Evolutionary conservation across 140 eudicot genomes (phyloP), one percentile per base, ranked within the genome.

Genomic region (Bidens hawaiensis): DNA sequence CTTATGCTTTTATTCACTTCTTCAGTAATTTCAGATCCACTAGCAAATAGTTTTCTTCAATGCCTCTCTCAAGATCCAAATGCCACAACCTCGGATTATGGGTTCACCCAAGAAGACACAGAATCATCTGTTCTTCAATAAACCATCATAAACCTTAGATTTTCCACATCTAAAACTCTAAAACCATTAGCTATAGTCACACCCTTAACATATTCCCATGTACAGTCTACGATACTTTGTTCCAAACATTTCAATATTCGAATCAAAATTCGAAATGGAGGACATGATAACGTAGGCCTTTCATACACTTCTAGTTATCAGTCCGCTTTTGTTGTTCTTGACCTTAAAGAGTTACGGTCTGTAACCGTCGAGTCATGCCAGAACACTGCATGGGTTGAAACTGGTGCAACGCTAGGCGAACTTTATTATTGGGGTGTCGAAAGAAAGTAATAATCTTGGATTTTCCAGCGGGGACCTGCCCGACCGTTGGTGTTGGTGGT

Each of bases 401-500:
- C 64, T 0, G 83, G 83, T 46, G 83, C 83, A 14, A 62, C 67
- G 1, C 18, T 72, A 3, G 83, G 83, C 2, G 79, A 78, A 40
- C 16, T 78, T 11, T 73, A 78, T 55, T 74, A 79, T 65, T 22
- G 67, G 67, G 33, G 60, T 63, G 5, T 36, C 71, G 0, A 27
- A 62, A 40, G 62, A 54, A 30, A 75, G 76, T 28, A 18, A 3
- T 7, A 48, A 40, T 15, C 76, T 13, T 28, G 80, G 71, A 30
- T 62, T 69, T n/a, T 57, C 72, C 80, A 1, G 72, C 57, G 8
- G 73, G 73, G 30, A 33, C 55, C 16, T 73, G 83, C 25, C 72
- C 64, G 6, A 78, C 79, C 0, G 64, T 78, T 1, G 79, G 83
- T 1, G 53, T 55, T 2, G 76, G 75, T 21, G 83, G 83, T 18